Conservation (phyloP, 2,329 filamentous ascomycete species). For the Spiromastix sp. region DNA sequence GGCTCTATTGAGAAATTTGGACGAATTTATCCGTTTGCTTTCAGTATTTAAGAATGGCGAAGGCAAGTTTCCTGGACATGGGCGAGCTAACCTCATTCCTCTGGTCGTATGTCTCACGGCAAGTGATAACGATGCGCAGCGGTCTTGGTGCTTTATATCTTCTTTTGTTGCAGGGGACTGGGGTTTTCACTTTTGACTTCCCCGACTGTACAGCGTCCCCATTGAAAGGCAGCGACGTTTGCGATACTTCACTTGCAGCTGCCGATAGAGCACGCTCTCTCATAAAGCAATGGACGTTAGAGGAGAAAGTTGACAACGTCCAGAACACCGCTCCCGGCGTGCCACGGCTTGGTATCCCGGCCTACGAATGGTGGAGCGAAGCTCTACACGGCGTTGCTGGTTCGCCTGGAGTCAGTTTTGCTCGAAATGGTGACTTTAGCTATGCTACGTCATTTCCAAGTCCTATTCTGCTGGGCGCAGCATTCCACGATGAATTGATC, state of each 20-base stretch:
- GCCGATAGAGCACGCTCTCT: slow-evolving; percentile 34
- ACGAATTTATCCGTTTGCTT: no score
- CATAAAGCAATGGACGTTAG: slow-evolving; percentile 37
- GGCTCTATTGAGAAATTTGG: no score
- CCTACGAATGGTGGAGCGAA: slow-evolving; percentile 48
- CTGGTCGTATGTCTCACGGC: no score
- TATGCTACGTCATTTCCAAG: slow-evolving; percentile 52
- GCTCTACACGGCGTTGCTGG: slow-evolving; percentile 48
- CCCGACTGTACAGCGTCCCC: slow-evolving; percentile 42
- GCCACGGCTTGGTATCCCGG: slow-evolving; percentile 41
- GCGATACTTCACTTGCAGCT: slow-evolving; percentile 31
- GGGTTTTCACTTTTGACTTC: slow-evolving; percentile 22
- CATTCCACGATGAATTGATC: slow-evolving; percentile 53
- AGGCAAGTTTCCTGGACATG: no score
- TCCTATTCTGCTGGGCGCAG: slow-evolving; percentile 48
- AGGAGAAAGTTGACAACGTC: slow-evolving; percentile 45
- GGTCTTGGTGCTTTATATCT: no score
- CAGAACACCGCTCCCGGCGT: slow-evolving; percentile 37
- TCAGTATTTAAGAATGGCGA: no score
- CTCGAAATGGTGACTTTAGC: slow-evolving; percentile 41
- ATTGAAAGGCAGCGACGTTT: slow-evolving; percentile 39
- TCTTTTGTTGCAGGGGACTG: not conserved
- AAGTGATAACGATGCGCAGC: no score
- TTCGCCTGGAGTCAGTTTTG: slow-evolving; percentile 39
- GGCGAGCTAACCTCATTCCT: no score